Conservation (phyloP, 1,284 basidiomycete genomes). For the Ustanciosporium gigantosporum region DNA sequence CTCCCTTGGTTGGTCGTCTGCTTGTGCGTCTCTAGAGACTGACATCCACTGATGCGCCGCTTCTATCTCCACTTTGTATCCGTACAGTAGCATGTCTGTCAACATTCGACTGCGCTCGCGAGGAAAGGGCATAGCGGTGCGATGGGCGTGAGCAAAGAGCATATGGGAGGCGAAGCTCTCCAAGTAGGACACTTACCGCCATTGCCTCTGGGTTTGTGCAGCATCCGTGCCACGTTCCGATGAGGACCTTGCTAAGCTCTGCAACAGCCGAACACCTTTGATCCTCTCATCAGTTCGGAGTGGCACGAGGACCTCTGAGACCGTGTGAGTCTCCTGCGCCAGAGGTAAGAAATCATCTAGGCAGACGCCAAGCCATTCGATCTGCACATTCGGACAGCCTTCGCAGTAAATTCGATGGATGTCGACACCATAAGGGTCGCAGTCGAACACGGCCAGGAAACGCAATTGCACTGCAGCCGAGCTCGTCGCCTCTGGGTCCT, state of each 20-base stretch:
- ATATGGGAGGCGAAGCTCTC: too few species aligned
- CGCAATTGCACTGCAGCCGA: background rate
- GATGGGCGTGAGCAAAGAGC: too few species aligned
- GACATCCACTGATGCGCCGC: too few species aligned
- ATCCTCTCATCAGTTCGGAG: slow-evolving; percentile 21
- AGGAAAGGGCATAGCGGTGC: background rate
- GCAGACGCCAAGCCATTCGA: slow-evolving; percentile 23
- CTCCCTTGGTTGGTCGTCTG: too few species aligned
- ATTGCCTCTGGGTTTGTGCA: too few species aligned
- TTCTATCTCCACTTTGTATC: slow-evolving; percentile 49
- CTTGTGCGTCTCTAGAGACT: too few species aligned
- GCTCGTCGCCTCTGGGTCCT: too few species aligned
- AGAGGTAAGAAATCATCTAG: slow-evolving; percentile 5
- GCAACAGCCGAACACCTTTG: slow-evolving; percentile 25
- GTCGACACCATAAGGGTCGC: slow-evolving; percentile 50
- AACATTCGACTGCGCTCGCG: slow-evolving; percentile 11
- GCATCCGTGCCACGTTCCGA: too few species aligned
- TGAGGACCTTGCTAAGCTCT: background rate
- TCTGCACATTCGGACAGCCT: background rate
- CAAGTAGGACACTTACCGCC: too few species aligned
- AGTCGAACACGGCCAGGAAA: slow-evolving; percentile 11
- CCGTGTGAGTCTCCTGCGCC: background rate
- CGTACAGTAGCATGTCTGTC: slow-evolving; percentile 23
- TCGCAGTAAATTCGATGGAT: slow-evolving; percentile 17
- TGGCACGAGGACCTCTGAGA: background rate